Evolutionary conservation across 495 filamentous ascomycete genomes (phyloP).

Genomic region (Podospora tetraspora): DNA sequence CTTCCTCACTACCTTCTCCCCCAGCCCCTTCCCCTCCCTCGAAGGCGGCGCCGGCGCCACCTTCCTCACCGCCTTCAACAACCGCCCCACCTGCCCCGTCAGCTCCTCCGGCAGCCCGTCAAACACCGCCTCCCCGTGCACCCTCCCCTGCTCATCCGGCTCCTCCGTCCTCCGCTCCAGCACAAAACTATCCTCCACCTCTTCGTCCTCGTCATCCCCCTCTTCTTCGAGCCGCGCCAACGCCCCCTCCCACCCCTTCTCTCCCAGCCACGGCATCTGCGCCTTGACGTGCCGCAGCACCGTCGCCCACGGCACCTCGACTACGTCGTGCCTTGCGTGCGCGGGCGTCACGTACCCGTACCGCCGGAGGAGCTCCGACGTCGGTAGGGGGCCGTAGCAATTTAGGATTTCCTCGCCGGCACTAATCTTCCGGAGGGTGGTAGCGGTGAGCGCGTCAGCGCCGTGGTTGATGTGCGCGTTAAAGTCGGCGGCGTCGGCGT

Average conservation of each 20-base stretch:
- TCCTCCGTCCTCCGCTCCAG: slow-evolving; percentile 40
- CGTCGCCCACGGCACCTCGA: slow-evolving; percentile 60
- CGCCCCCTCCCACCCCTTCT: slow-evolving; percentile 38
- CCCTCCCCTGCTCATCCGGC: slow-evolving; percentile 32
- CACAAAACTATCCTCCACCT: slow-evolving; percentile 42
- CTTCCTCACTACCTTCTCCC: slow-evolving; percentile 37
- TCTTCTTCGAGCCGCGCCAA: slow-evolving; percentile 16
- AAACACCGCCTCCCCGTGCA: slow-evolving; percentile 28
- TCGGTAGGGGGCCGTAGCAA: slow-evolving; percentile 81
- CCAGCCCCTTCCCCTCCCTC: slow-evolving; percentile 23
- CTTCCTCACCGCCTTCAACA: slow-evolving; percentile 42
- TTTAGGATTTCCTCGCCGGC: slow-evolving; percentile 82
- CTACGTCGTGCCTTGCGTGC: slow-evolving; percentile 74
- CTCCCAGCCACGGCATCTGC: slow-evolving; percentile 33
- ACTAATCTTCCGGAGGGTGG: slow-evolving; percentile 57
- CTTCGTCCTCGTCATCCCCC: slow-evolving; percentile 33
- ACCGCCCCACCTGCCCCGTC: slow-evolving; percentile 32
- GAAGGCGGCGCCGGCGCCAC: slow-evolving; percentile 14
- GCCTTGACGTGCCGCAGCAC: slow-evolving; percentile 44
- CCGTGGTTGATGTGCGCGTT: slow-evolving; percentile 75
- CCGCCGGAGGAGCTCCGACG: slow-evolving; percentile 73
- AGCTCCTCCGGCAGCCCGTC: slow-evolving; percentile 35
- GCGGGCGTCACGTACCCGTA: slow-evolving; percentile 83
- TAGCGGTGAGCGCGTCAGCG: slow-evolving; percentile 59
- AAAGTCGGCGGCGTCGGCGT: slow-evolving; percentile 72